A percentile compares a stretch with the other conserved stretches of the same genome.
Conservation (phyloP, 192 early-diverging fungal genomes). For the Backusella parvicylindrica region DNA sequence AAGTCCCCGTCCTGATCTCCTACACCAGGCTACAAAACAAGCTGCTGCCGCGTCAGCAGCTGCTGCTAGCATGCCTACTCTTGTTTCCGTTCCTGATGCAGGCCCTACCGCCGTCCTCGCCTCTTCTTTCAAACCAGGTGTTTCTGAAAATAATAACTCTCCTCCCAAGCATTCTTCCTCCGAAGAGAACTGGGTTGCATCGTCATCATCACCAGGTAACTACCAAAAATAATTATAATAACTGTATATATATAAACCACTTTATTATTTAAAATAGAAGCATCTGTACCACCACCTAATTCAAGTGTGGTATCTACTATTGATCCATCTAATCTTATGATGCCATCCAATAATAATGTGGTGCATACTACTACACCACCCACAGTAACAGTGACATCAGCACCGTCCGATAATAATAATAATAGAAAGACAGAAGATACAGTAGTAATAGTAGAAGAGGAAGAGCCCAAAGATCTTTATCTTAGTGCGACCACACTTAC, state of each 20-base stretch:
- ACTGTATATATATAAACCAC: background rate
- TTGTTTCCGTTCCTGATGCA: conserved; percentile 27
- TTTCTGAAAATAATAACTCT: background rate
- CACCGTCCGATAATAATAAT: background rate
- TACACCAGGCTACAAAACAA: background rate
- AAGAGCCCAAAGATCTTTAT: conserved; percentile 16
- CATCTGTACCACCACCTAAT: background rate
- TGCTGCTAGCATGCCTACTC: conserved; percentile 5
- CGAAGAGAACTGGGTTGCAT: background rate
- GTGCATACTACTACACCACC: background rate
- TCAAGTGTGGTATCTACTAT: conserved; percentile 2
- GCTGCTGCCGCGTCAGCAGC: background rate
- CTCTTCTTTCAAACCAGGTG: background rate
- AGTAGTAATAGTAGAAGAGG: background rate
- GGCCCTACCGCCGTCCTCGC: conserved; percentile 27
- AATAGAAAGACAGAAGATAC: background rate
- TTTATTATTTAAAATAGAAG: background rate
- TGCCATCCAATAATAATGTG: background rate
- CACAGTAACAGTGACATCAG: background rate
- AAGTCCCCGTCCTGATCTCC: background rate
- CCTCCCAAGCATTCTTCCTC: background rate
- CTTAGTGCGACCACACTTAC: conserved; percentile 53
- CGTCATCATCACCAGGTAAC: background rate
- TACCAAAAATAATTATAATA: background rate
- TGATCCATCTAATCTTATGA: conserved; percentile 24